Conservation (phyloP, 2,329 filamentous ascomycete species). For the Penicillium decumbens region DNA sequence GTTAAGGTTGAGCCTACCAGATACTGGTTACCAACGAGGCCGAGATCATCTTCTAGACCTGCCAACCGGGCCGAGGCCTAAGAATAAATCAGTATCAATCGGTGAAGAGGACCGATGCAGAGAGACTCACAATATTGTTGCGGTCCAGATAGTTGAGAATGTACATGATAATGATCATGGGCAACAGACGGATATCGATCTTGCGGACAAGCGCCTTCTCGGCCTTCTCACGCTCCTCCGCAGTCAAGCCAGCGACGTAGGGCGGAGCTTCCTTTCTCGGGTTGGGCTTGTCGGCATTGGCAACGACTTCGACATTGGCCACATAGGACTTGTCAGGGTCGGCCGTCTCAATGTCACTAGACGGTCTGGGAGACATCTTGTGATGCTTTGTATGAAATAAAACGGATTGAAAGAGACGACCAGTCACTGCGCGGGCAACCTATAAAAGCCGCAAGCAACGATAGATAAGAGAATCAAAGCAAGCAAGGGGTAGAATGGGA, state of each 20-base stretch:
- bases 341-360: conserved; percentile 15
- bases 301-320: conserved; percentile 25
- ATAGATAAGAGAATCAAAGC: conserved; percentile 3
- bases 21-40: conserved; percentile 17
- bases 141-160: conserved; percentile 68
- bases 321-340: conserved; percentile 21
- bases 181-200: conserved; percentile 64
- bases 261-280: conserved; percentile 28
- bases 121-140: conserved; percentile 52
- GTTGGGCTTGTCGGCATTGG: conserved; percentile 26
- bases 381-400: conserved; percentile 15
- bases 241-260: conserved; percentile 43
- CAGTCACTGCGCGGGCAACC: background rate
- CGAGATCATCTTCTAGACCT: conserved; percentile 30
- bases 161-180: conserved; percentile 68
- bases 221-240: conserved; percentile 49
- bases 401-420: background rate
- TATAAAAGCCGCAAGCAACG: background rate
- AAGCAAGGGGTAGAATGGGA: conserved; percentile 5
- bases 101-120: background rate
- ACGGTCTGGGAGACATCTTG: conserved; percentile 17
- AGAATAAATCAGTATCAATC: background rate
- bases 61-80: conserved; percentile 25
- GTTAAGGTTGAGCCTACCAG: background rate
- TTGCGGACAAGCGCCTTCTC: conserved; percentile 63